Evolutionary conservation across 2,329 filamentous ascomycete genomes (phyloP).

Genomic region (Cladophialophora bantiana): DNA sequence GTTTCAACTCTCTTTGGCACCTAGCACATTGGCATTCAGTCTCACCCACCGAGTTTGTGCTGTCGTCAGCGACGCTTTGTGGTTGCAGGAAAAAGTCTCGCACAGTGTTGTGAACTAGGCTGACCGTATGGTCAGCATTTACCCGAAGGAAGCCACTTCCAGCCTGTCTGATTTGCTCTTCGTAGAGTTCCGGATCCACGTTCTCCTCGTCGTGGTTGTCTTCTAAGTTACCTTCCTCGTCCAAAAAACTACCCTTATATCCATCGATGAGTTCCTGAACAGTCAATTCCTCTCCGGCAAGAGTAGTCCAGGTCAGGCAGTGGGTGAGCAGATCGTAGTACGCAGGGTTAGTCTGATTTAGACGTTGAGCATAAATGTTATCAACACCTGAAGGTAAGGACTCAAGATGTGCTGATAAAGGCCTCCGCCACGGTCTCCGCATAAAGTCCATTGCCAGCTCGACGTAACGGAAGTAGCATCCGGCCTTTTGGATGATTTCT

Average conservation of each 20-base stretch:
- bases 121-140: background rate
- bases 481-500: background rate
- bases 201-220: background rate
- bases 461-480: background rate
- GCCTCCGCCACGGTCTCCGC: background rate
- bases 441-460: constrained; percentile 5
- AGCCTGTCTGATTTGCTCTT: constrained; percentile 1
- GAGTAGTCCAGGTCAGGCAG: background rate
- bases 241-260: background rate
- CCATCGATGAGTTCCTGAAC: constrained; percentile 3
- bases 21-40: background rate
- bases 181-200: background rate
- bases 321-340: constrained; percentile 7
- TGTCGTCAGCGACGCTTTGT: background rate
- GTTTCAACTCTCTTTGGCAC: constrained; percentile 2
- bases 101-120: background rate
- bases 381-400: background rate
- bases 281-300: background rate
- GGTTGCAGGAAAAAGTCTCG: background rate
- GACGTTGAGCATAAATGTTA: constrained; percentile 1
- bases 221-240: background rate
- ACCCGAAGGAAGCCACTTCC: constrained; percentile 2
- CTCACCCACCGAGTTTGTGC: background rate
- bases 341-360: background rate
- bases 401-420: background rate